A percentile compares a stretch with the other conserved stretches of the same genome.
Evolutionary conservation across 2,329 filamentous ascomycete species (phyloP).

Genomic region (Fusarium palustre): DNA sequence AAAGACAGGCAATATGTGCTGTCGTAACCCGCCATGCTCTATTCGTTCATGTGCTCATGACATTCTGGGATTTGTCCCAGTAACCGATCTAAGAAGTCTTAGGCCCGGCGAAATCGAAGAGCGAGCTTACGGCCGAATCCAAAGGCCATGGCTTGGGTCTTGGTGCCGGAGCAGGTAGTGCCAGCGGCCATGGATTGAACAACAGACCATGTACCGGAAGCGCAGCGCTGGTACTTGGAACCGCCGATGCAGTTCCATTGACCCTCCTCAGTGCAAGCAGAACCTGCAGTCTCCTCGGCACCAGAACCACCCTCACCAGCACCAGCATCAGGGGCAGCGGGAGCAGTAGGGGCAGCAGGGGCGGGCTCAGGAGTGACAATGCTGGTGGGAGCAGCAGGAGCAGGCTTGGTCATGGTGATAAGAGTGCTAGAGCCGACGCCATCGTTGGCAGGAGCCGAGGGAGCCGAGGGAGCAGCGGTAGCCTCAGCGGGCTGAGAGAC

Average conservation of each 20-base stretch:
- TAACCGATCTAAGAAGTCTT: slow-evolving; percentile 17
- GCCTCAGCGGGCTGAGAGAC: slow-evolving; percentile 43
- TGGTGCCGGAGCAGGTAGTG: slow-evolving; percentile 60
- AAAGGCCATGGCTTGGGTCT: slow-evolving; percentile 42
- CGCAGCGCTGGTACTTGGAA: slow-evolving; percentile 70
- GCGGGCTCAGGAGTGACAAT: slow-evolving; percentile 27
- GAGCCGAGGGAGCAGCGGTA: slow-evolving; percentile 42
- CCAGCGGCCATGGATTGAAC: slow-evolving; percentile 64
- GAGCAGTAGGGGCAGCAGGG: slow-evolving; percentile 28
- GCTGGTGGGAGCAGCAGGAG: slow-evolving; percentile 30
- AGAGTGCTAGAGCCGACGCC: slow-evolving; percentile 38
- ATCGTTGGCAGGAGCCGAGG: slow-evolving; percentile 30
- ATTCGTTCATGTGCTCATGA: slow-evolving; percentile 18
- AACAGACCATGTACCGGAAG: slow-evolving; percentile 66
- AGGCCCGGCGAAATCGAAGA: slow-evolving; percentile 26
- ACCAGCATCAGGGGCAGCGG: slow-evolving; percentile 35
- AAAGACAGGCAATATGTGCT: slow-evolving; percentile 22
- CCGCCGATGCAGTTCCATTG: slow-evolving; percentile 69
- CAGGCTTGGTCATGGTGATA: slow-evolving; percentile 42
- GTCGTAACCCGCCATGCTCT: not conserved
- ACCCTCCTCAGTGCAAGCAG: slow-evolving; percentile 65
- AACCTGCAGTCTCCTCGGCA: slow-evolving; percentile 52
- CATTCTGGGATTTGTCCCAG: slow-evolving; percentile 6
- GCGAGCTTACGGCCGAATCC: slow-evolving; percentile 38
- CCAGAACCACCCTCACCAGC: slow-evolving; percentile 39